A percentile compares a stretch with the other conserved stretches of the same genome.
These are phyloP conservation scores for Saksenaea oblongispora DNA, from an alignment of 371 early-diverging fungal genomes.

Conservation along the genomic window DNA sequence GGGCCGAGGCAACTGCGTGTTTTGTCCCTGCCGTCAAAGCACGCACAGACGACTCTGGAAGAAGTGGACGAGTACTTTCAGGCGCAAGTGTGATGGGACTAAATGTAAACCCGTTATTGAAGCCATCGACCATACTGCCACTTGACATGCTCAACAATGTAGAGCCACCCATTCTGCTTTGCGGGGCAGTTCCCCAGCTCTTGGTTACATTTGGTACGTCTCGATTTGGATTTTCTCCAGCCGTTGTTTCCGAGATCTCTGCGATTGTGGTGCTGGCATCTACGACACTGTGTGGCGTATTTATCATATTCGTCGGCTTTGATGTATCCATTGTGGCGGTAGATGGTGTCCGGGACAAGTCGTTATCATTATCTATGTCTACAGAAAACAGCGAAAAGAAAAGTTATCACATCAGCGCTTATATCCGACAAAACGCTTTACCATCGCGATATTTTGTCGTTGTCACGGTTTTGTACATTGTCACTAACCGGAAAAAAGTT, in stretches of 20 bases:
- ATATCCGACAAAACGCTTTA: not conserved
- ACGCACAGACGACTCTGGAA: constrained; percentile 10
- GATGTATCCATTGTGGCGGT: too few species aligned
- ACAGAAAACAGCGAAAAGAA: not conserved
- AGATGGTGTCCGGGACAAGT: not conserved
- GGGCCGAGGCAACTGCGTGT: not conserved
- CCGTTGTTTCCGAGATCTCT: not conserved
- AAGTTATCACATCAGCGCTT: not conserved
- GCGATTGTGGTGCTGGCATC: not conserved
- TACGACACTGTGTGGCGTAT: not conserved
- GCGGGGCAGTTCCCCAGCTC: not conserved
- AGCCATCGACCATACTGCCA: not conserved
- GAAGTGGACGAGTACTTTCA: constrained; percentile 22
- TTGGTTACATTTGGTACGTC: not conserved
- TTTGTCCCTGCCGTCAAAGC: constrained; percentile 12
- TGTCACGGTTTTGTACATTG: constrained; percentile 19
- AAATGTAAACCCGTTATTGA: constrained; percentile 18
- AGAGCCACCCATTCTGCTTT: constrained; percentile 7
- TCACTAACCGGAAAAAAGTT: constrained; percentile 6
- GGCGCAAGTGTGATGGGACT: constrained; percentile 38
- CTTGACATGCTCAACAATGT: not conserved
- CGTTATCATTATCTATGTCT: not conserved
- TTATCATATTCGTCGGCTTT: too few species aligned
- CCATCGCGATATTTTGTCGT: constrained; percentile 14
- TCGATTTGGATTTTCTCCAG: not conserved